These are phyloP conservation scores for Cucumis sativus DNA, from an alignment of 306 rosid genomes.

Conservation along the genomic window Cucumber_9930_V3 NC_026655.2:5366501-5367000, in stretches of 20 bases:
- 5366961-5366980: background rate
- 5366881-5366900: slow-evolving; percentile 69
- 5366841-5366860: slow-evolving; percentile 82
- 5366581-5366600: background rate
- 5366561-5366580: background rate
- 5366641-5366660: slow-evolving; percentile 94
- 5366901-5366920: slow-evolving; percentile 26
- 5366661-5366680: slow-evolving; percentile 94
- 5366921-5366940: slow-evolving; percentile 8
- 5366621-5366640: slow-evolving; percentile 33
- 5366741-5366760: background rate
- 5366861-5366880: slow-evolving; percentile 82
- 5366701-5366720: slow-evolving; percentile 98
- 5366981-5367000: background rate
- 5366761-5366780: background rate
- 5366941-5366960: background rate
- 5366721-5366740: slow-evolving; percentile 9
- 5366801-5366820: slow-evolving; percentile 33
- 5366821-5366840: slow-evolving; percentile 81
- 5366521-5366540: background rate
- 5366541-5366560: background rate
- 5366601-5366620: slow-evolving; percentile 1
- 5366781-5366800: background rate
- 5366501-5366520: background rate
- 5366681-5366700: slow-evolving; percentile 93